Conservation (phyloP, 2,329 filamentous ascomycete species). For the Sporothrix humicola region DNA sequence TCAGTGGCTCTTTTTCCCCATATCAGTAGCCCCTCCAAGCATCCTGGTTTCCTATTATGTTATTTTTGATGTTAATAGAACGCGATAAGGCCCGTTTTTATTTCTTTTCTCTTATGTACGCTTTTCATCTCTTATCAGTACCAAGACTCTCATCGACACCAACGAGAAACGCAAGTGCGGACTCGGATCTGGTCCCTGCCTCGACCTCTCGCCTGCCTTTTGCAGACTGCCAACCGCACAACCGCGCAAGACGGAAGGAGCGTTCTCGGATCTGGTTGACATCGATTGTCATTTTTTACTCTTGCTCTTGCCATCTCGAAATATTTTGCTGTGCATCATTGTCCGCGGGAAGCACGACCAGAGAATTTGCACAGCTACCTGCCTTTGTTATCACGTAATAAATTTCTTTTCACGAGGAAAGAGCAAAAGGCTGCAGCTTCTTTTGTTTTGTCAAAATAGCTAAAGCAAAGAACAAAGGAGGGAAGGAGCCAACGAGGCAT, state of each 20-base stretch:
- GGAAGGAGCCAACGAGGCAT: neutral
- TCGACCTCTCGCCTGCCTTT: conserved; percentile 6
- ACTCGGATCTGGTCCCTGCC: conserved; percentile 10
- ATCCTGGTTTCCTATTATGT: conserved; percentile 46
- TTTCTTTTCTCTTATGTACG: conserved; percentile 35
- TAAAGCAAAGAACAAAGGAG: conserved; percentile 14
- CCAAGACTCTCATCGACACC: conserved; percentile 23
- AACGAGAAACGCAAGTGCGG: conserved; percentile 2
- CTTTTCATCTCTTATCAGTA: conserved; percentile 37
- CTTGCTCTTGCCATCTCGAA: neutral
- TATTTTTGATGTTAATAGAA: conserved; percentile 46
- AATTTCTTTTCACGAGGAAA: neutral
- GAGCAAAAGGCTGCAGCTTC: neutral
- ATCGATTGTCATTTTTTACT: conserved; percentile 6
- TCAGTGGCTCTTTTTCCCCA: conserved; percentile 18
- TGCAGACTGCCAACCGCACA: conserved; percentile 21
- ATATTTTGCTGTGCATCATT: conserved; percentile 5
- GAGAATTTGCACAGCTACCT: neutral
- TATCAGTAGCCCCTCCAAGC: conserved; percentile 8
- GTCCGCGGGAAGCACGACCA: conserved; percentile 14
- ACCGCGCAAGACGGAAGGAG: conserved; percentile 24
- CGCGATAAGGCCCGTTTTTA: conserved; percentile 44
- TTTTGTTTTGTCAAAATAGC: neutral
- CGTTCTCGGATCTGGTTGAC: conserved; percentile 26
- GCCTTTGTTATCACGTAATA: conserved; percentile 23